phyloP scores from a whole-genome alignment of 805 yeast species.

The Grigorovia yakushimaensis region DNA sequence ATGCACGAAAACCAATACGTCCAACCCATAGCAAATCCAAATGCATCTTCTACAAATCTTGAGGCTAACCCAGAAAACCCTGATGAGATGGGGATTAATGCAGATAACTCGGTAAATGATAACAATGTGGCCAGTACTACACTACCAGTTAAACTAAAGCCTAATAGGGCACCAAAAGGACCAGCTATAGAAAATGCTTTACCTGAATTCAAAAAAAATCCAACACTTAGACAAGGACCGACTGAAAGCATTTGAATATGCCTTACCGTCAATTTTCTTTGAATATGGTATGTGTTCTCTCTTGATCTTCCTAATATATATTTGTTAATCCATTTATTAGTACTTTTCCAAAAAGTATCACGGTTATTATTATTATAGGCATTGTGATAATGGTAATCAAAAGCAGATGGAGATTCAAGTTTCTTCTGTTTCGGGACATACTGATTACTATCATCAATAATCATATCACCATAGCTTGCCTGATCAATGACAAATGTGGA shows the following conservation, averaged over 20 bases:
- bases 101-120: slow-evolving; percentile 55
- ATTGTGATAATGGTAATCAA: neutral
- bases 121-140: slow-evolving; percentile 54
- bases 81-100: slow-evolving; percentile 51
- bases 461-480: slow-evolving; percentile 15
- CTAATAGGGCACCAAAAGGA: slow-evolving; percentile 42
- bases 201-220: slow-evolving; percentile 54
- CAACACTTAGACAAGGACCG: slow-evolving; percentile 61
- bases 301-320: neutral
- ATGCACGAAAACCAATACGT: slow-evolving; percentile 48
- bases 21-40: slow-evolving; percentile 63
- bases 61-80: slow-evolving; percentile 57
- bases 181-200: slow-evolving; percentile 47
- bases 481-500: slow-evolving; percentile 14
- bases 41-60: slow-evolving; percentile 54
- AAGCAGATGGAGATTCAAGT: neutral
- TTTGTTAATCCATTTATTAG: neutral
- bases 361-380: neutral
- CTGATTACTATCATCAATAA: slow-evolving; percentile 11
- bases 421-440: neutral
- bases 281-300: slow-evolving; percentile 33
- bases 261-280: slow-evolving; percentile 37
- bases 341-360: neutral
- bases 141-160: slow-evolving; percentile 55
- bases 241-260: slow-evolving; percentile 58